These are phyloP conservation scores for Podospora pseudoanserina DNA, from an alignment of 495 filamentous ascomycete species.

Conservation along the genomic window DNA sequence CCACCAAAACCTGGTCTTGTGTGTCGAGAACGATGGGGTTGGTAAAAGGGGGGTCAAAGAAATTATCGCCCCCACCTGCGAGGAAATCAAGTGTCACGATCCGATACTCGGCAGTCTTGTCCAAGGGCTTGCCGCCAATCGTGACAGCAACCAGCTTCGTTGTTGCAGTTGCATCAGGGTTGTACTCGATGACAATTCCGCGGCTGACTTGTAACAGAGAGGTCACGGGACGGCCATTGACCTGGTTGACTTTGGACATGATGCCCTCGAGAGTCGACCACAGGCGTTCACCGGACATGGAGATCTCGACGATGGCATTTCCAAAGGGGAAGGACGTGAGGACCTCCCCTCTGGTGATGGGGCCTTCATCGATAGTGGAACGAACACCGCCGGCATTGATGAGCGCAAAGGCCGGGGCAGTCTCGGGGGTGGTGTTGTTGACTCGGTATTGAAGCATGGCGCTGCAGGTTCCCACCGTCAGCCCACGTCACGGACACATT, in stretches of 20 bases:
- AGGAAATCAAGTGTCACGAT: slow-evolving; percentile 56
- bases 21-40: slow-evolving; percentile 45
- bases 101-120: slow-evolving; percentile 39
- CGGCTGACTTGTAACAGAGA: slow-evolving; percentile 51
- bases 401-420: slow-evolving; percentile 43
- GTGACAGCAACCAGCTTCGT: slow-evolving; percentile 39
- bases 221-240: slow-evolving; percentile 44
- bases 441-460: slow-evolving; percentile 53
- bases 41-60: slow-evolving; percentile 35
- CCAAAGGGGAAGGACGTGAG: slow-evolving; percentile 56
- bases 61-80: slow-evolving; percentile 54
- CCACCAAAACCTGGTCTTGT: slow-evolving; percentile 49
- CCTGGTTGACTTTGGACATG: slow-evolving; percentile 42
- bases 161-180: slow-evolving; percentile 19
- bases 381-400: slow-evolving; percentile 57
- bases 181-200: slow-evolving; percentile 47
- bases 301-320: slow-evolving; percentile 51
- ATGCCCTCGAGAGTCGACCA: slow-evolving; percentile 52
- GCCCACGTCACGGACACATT: background rate
- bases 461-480: slow-evolving; percentile 23
- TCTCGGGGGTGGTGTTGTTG: slow-evolving; percentile 32
- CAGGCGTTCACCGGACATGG: slow-evolving; percentile 42
- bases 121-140: slow-evolving; percentile 39
- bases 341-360: slow-evolving; percentile 53
- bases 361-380: slow-evolving; percentile 50